These are phyloP conservation scores for Pleurotus pulmonarius DNA, from an alignment of 768 basidiomycete genomes.

Conservation along the genomic window DNA sequence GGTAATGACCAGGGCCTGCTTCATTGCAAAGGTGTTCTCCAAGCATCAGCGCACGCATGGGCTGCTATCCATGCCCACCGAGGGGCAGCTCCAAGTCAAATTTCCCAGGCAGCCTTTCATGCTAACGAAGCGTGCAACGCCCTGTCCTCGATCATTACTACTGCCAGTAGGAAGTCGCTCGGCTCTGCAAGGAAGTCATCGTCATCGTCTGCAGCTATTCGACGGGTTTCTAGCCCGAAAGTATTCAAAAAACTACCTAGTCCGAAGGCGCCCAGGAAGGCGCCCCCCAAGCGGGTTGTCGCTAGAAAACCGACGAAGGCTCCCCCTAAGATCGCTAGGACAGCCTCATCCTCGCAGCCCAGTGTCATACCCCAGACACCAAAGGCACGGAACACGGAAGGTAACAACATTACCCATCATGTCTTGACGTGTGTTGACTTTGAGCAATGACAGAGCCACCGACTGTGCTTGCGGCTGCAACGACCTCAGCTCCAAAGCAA, in stretches of 20 bases:
- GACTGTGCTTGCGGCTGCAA: no score
- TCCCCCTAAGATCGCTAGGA: no score
- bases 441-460: no score
- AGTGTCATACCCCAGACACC: not conserved
- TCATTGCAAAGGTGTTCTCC: constrained; percentile 42
- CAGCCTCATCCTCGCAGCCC: no score
- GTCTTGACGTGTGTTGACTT: no score
- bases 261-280: constrained; percentile 13
- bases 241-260: constrained; percentile 20
- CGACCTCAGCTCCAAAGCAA: no score
- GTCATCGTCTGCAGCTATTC: constrained; percentile 18
- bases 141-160: constrained; percentile 34
- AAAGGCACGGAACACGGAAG: not conserved
- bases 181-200: not conserved
- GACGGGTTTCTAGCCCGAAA: constrained; percentile 21
- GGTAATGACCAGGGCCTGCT: constrained; percentile 30
- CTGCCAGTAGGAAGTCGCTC: not conserved
- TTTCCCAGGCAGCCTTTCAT: constrained; percentile 42
- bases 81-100: constrained; percentile 38
- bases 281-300: constrained; percentile 11
- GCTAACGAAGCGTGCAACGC: constrained; percentile 49
- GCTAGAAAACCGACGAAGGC: constrained; percentile 11
- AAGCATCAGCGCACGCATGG: constrained; percentile 59
- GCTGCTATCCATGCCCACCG: constrained; percentile 69
- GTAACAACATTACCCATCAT: no score